Evolutionary conservation across 2,329 filamentous ascomycete species (phyloP), one percentile per base, ranked within the genome.

Genomic region (Coniochaeta sp.): DNA sequence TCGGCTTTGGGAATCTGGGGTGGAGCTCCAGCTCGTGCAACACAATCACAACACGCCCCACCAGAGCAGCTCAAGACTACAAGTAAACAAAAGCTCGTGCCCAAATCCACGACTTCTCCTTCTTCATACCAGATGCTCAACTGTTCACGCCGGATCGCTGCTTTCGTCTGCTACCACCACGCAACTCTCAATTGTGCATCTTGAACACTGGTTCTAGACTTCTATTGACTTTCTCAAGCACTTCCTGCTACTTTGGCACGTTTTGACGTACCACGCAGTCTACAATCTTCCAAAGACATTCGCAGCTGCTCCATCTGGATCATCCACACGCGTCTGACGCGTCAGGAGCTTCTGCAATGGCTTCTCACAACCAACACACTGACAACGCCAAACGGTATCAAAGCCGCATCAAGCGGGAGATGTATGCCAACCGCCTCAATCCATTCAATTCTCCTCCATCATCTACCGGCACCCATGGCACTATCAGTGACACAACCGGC

Each of bases 391-490:
- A 52, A 52, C 47, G 47, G 47, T 24, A 52, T 52, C 56, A 58
- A 44, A 60, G 60, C 28, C 63, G 63, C 31, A 61, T 70, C 24
- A 63, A 62, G 40, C 76, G 79, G 70, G 79, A 81, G 72, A 80
- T 81, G 78, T 77, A 79, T 57, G 73, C 77, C 64, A 77, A 80
- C 71, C 75, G 77, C 69, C 76, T 81, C 62, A 81, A 84, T 69
- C 81, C 81, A 6, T 84, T 83, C 73, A 82, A 81, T 71, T 84
- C 81, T 22, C 82, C 82, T 6, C 81, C 81, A 22, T 83, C 81
- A 7, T 84, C 81, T 7, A 84, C 81, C 33, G 81, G 81, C 60
- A 81, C 80, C 58, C 81, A 83, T 71, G 81, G 81, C 68, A 82
- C 81, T 62, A 76, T 84, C 64, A 82, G 79, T 67, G 77, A 79